Evolutionary conservation across 2,329 filamentous ascomycete species (phyloP), one percentile per base, ranked within the genome.

Genomic region (Monilinia vaccinii-corymbosi): DNA sequence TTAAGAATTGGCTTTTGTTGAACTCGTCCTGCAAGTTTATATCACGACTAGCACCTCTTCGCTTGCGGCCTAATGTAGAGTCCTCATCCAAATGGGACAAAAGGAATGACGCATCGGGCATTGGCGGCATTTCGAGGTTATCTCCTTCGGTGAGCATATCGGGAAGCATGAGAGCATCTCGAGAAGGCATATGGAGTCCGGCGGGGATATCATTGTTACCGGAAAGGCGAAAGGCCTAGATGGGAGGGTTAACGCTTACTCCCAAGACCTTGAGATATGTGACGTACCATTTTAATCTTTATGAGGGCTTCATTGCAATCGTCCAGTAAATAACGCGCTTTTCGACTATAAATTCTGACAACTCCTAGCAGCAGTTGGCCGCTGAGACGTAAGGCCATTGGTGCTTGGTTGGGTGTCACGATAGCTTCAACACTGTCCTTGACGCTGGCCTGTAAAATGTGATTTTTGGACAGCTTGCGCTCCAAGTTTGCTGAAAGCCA

Each of bases 401-500:
- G 94, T 46, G 93, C 94, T 75, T 96, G 91, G 65, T 88, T 89
- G 52, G 91, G 90, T 61, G 89, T 90, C 67, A 97, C 94, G 74
- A 99, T 99, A 67, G 91, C 91, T 74, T 91, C 88, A 66, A 99
- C 92, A 75, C 92, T 96, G 77, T 91, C 90, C 70, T 93, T 88
- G 68, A 99, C 88, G 76, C 96, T 95, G 62, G 92, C 93, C 73
- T 96, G 91, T 65, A 99, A 75, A 67, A 97, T 94, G 71, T 97
- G 91, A 65, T 91, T 91, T 77, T 99, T 99, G 68, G 92, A 96
- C 62, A 99, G 85, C 78, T 97, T 99, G 80, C 93, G 91, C 82
- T 97, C 94, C 66, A 97, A 81, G 76, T 97, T 99, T 78, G 94
- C 91, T 36, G 94, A 96, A 63, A 97, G 84, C 94, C 94, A 99